Base-by-base conservation (phyloP, 2,329 filamentous ascomycete genomes). In the Apiospora saccharicola region DNA sequence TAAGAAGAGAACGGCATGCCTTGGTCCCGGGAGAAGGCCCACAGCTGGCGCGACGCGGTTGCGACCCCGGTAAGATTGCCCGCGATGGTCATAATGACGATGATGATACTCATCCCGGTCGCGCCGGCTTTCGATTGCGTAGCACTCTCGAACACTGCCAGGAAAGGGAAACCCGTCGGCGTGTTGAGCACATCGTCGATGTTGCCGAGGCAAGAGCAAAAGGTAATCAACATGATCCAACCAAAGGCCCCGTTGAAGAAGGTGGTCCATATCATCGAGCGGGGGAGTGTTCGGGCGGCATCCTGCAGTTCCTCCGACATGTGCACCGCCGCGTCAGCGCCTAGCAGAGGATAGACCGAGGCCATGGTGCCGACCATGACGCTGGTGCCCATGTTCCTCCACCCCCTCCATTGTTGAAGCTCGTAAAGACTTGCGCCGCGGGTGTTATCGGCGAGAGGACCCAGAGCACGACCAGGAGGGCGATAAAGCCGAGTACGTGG, bases 361-460 rank as follows among this genome's bases (percentile, higher is more conserved):
- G 79, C 82, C 3, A 86, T 82, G 47, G 86, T 77, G 7, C 85
- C 85, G 0, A 86, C 83, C 64, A 87, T 83, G 72, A 86, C 85
- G 34, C 83, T 84, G 41, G 85, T 81, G 0, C 82, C 83, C 37
- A 83, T 82, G 34, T 81, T 83, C 14, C 80, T 75, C 86, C 86
- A 88, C 8, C 83, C 0, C 85, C 86, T 4, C 85, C 80, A 73
- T 88, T 87, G 30, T 83, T 78, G 77, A 86, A 88, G 1, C 79
- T 82, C 49, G 80, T 79, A 70, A 88, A 88, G 30, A 88, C 86
- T 26, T 84, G 84, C 12, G 80, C 76, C 24, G 80, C 77, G n/a
- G 76, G 30, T 71, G 77, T 75, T 5, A 77, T 78, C 22, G 81
- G 78, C 1, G 80, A 78, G 70, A 82, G 78, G 1, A 79, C 78